phyloP scores from a whole-genome alignment of 176 grass and related monocot species.

The Carex parvula region DNA sequence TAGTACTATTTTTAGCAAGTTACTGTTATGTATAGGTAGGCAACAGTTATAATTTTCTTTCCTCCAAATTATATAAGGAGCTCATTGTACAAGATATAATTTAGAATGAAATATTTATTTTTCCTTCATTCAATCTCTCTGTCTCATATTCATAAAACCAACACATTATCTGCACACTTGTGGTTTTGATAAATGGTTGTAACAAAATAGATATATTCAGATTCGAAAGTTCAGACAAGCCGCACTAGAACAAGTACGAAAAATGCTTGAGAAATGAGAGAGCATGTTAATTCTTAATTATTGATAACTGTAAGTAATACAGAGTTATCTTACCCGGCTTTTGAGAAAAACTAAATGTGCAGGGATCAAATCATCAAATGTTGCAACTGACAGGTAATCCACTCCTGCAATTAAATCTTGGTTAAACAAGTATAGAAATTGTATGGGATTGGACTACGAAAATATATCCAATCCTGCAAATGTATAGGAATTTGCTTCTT shows the following conservation, averaged over 20 bases:
- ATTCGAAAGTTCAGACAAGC: background rate
- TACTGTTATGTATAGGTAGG: too few species aligned
- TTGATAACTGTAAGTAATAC: background rate
- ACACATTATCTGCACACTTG: background rate
- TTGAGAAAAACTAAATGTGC: conserved; percentile 82
- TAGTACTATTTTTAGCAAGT: too few species aligned
- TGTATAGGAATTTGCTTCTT: background rate
- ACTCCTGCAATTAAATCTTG: conserved; percentile 42
- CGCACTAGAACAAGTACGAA: background rate
- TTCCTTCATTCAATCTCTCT: too few species aligned
- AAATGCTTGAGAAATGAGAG: background rate
- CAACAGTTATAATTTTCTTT: too few species aligned
- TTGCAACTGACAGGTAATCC: conserved; percentile 71
- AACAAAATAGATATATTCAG: background rate
- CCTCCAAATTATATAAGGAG: too few species aligned
- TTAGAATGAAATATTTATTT: too few species aligned
- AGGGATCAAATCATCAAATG: conserved; percentile 63
- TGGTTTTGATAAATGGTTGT: background rate
- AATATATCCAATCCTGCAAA: background rate
- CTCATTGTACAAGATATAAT: too few species aligned
- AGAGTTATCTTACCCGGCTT: conserved; percentile 49
- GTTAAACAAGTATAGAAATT: background rate
- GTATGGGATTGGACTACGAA: background rate
- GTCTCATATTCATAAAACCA: too few species aligned
- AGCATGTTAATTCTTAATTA: background rate